phyloP scores from a whole-genome alignment of 1,284 basidiomycete genomes.

The Cerioporus squamosus region DNA sequence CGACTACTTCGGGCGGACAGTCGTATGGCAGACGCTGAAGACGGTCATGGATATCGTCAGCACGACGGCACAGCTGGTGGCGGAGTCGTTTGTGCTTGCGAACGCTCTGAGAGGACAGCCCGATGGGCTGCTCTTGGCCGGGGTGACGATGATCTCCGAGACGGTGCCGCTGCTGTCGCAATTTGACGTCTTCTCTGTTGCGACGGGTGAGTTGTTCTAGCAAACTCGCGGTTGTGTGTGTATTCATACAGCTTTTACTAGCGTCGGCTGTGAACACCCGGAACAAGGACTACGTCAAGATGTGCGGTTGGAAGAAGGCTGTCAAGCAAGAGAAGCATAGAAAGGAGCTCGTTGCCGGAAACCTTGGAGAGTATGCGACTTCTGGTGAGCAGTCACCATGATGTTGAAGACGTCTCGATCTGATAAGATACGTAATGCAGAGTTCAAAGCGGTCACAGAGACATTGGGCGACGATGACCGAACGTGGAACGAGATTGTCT shows the following conservation, averaged over 20 bases:
- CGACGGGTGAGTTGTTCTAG: background rate
- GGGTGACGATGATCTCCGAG: slow-evolving; percentile 48
- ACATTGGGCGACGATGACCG: slow-evolving; percentile 54
- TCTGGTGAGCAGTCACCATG: slow-evolving; percentile 43
- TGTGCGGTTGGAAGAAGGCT: slow-evolving; percentile 64
- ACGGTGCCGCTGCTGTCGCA: slow-evolving; percentile 4
- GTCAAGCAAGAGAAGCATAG: slow-evolving; percentile 57
- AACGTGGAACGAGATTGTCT: slow-evolving; percentile 61
- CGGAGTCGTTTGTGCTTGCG: slow-evolving; percentile 67
- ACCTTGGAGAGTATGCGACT: slow-evolving; percentile 57
- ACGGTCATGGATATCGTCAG: slow-evolving; percentile 46
- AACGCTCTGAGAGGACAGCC: slow-evolving; percentile 60
- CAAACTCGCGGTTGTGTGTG: too few species aligned
- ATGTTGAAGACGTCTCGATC: too few species aligned
- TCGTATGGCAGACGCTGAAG: slow-evolving; percentile 64
- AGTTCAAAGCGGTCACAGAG: slow-evolving; percentile 35
- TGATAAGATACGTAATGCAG: too few species aligned
- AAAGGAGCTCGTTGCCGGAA: slow-evolving; percentile 75
- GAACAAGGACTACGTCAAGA: slow-evolving; percentile 60
- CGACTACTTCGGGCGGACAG: slow-evolving; percentile 36
- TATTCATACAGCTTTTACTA: slow-evolving; percentile 25
- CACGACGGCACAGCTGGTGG: slow-evolving; percentile 54
- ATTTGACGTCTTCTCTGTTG: slow-evolving; percentile 7
- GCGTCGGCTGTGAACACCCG: slow-evolving; percentile 78
- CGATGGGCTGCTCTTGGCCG: slow-evolving; percentile 63